phyloP scores from a whole-genome alignment of 805 yeast genomes.

The Metschnikowia bowlesiae region DNA sequence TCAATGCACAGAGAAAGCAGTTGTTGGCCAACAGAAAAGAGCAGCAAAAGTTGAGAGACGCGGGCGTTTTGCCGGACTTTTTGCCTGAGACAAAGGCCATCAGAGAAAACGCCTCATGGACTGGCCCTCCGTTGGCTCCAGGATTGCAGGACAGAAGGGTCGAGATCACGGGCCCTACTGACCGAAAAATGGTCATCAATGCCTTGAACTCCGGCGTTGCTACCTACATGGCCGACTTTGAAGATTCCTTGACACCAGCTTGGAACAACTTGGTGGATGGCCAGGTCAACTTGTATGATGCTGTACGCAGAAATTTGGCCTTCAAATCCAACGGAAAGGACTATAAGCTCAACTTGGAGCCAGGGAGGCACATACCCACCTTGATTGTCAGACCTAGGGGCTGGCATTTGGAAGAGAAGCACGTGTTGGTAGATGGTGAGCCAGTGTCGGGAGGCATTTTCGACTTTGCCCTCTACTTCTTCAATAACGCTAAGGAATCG shows the following conservation, averaged over 20 bases:
- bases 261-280: slow-evolving; percentile 79
- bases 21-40: slow-evolving; percentile 58
- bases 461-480: slow-evolving; percentile 77
- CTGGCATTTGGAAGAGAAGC: slow-evolving; percentile 79
- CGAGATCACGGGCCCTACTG: slow-evolving; percentile 84
- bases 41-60: slow-evolving; percentile 58
- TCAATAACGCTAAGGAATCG: slow-evolving; percentile 63
- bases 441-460: slow-evolving; percentile 74
- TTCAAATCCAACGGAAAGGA: slow-evolving; percentile 40
- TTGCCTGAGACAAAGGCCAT: slow-evolving; percentile 64
- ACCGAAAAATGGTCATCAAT: slow-evolving; percentile 77
- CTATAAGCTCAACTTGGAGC: slow-evolving; percentile 41
- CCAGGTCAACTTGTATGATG: slow-evolving; percentile 75
- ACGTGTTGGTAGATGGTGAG: slow-evolving; percentile 65
- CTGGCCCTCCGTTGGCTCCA: slow-evolving; percentile 67
- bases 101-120: slow-evolving; percentile 72
- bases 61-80: slow-evolving; percentile 59
- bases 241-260: slow-evolving; percentile 80
- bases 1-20: slow-evolving; percentile 56
- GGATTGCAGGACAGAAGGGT: slow-evolving; percentile 72
- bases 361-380: slow-evolving; percentile 63
- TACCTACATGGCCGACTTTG: slow-evolving; percentile 84
- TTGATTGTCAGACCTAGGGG: slow-evolving; percentile 85
- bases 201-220: slow-evolving; percentile 76
- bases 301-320: slow-evolving; percentile 59